These are phyloP conservation scores for Geotrichum phurueaensis DNA, from an alignment of 1,139 yeast species.

Conservation along the genomic window DNA sequence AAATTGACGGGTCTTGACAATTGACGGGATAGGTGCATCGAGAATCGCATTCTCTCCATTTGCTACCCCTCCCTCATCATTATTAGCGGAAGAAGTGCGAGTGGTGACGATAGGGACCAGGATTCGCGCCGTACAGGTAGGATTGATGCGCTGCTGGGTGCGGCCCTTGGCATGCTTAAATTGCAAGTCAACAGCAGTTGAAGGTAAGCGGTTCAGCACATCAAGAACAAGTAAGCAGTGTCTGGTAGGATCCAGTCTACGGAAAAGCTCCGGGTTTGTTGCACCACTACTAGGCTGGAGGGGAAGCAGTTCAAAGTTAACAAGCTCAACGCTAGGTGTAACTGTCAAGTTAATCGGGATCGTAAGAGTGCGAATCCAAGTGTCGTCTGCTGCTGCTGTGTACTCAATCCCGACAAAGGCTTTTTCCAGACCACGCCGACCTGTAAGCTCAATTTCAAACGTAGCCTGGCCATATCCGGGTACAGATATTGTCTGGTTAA, in stretches of 20 bases:
- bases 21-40: not conserved
- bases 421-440: slow-evolving; percentile 64
- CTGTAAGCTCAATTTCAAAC: slow-evolving; percentile 48
- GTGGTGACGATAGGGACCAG: not conserved
- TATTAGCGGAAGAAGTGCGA: not conserved
- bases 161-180: not conserved
- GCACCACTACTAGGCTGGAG: not conserved
- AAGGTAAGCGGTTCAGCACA: not conserved
- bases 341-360: slow-evolving; percentile 65
- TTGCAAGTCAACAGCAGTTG: not conserved
- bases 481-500: not conserved
- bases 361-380: slow-evolving; percentile 48
- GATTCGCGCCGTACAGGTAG: not conserved
- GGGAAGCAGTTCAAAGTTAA: not conserved
- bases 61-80: not conserved
- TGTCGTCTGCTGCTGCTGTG: slow-evolving; percentile 34
- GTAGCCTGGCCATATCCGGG: not conserved
- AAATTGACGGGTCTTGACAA: slow-evolving; percentile 1
- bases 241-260: not conserved
- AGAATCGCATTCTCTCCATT: not conserved
- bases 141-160: not conserved
- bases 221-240: not conserved
- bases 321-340: not conserved
- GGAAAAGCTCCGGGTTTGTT: not conserved
- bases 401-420: slow-evolving; percentile 64